phyloP scores from a whole-genome alignment of 805 yeast species.

The Cyberlindnera xylosilytica region DNA sequence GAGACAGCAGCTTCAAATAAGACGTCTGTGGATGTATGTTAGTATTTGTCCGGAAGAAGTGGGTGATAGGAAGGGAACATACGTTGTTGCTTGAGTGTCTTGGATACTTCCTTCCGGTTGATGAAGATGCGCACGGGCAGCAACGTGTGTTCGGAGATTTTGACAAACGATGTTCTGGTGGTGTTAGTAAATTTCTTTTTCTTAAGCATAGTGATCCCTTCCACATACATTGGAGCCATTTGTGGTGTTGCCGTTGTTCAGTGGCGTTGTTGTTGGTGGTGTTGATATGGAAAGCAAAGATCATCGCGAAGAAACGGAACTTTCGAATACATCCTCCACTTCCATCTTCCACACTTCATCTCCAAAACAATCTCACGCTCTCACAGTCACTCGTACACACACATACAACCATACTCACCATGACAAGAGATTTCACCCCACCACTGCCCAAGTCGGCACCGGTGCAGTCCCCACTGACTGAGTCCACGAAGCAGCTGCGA shows the following conservation, averaged over 20 bases:
- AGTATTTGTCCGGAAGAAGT: not conserved
- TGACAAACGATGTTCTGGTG: constrained; percentile 18
- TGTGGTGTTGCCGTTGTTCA: no score
- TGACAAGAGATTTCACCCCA: constrained; percentile 1
- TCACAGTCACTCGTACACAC: no score
- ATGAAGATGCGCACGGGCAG: constrained; percentile 20
- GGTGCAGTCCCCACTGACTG: constrained; percentile 16
- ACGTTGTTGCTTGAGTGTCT: constrained; percentile 10
- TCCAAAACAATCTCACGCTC: no score
- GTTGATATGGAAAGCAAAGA: no score
- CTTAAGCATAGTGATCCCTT: no score
- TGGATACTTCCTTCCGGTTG: constrained; percentile 17
- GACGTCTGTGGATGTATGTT: constrained; percentile 4
- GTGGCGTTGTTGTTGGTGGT: no score
- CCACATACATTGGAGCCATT: no score
- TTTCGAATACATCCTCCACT: no score
- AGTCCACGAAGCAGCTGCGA: constrained; percentile 16
- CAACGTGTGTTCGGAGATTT: constrained; percentile 7
- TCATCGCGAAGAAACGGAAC: no score
- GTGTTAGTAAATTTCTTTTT: not conserved
- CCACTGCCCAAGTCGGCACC: constrained; percentile 18
- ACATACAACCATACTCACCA: not conserved
- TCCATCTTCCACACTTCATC: no score
- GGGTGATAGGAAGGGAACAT: not conserved
- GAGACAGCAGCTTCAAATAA: constrained; percentile 23